Conservation (phyloP, 257 asterid genomes). For the Voacanga thouarsii region DNA sequence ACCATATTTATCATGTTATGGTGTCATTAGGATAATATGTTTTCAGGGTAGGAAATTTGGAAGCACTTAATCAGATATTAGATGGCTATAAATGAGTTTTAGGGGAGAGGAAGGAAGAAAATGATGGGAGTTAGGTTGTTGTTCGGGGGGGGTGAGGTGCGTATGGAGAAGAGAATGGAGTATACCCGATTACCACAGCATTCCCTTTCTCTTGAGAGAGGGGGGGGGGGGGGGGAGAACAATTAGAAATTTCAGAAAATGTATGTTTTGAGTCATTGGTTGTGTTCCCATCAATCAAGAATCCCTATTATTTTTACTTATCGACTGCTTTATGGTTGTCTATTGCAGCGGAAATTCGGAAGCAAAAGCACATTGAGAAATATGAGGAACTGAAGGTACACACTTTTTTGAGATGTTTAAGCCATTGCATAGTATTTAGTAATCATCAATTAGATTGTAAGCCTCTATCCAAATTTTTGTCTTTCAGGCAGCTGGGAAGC, state of each 20-base stretch:
- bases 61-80: not conserved
- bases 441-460: not conserved
- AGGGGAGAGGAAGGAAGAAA: not conserved
- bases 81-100: not conserved
- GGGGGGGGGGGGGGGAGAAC: not conserved
- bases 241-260: not conserved
- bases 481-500: constrained; percentile 70
- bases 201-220: too few relatives aligned
- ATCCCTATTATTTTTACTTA: not conserved
- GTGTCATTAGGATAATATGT: not conserved
- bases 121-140: too few relatives aligned
- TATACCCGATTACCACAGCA: not conserved
- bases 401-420: not conserved
- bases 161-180: too few relatives aligned
- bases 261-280: not conserved
- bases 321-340: constrained; percentile 5
- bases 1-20: not conserved
- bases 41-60: not conserved
- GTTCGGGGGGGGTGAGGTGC: not conserved
- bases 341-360: constrained; percentile 73
- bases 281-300: not conserved
- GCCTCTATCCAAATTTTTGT: not conserved
- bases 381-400: constrained; percentile 79
- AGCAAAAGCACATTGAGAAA: constrained; percentile 64
- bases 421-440: not conserved